These are phyloP conservation scores for Actinomortierella wolfii DNA, from an alignment of 371 early-diverging fungal genomes.

Conservation along the genomic window DNA sequence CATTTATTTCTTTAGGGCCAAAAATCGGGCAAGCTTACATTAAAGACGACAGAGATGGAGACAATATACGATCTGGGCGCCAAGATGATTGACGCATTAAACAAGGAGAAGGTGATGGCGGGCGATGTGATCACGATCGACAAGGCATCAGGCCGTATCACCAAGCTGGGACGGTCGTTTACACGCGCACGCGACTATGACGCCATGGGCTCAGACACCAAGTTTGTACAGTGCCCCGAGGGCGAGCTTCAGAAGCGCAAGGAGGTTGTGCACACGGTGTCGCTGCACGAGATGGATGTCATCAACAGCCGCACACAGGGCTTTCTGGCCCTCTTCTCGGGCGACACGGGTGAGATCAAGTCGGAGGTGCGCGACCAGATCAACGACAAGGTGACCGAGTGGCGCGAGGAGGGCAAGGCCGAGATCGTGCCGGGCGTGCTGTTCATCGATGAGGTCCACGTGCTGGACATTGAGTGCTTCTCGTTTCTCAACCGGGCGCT, in stretches of 20 bases:
- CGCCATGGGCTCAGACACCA: slow-evolving; percentile 94
- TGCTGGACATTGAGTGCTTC: slow-evolving; percentile 99
- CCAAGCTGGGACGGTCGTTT: slow-evolving; percentile 95
- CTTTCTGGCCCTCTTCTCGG: slow-evolving; percentile 95
- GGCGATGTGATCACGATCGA: slow-evolving; percentile 99
- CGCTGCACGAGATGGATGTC: slow-evolving; percentile 99
- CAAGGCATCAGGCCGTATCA: slow-evolving; percentile 98
- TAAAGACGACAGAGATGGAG: slow-evolving; percentile 99
- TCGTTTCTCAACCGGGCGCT: slow-evolving; percentile 97
- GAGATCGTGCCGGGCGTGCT: slow-evolving; percentile 97
- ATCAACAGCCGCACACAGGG: slow-evolving; percentile 98
- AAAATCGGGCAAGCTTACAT: slow-evolving; percentile 94
- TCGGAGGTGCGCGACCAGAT: slow-evolving; percentile 98
- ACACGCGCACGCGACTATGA: slow-evolving; percentile 96
- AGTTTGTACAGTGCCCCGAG: slow-evolving; percentile 98
- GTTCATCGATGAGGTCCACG: slow-evolving; percentile 99
- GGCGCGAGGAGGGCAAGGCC: slow-evolving; percentile 99
- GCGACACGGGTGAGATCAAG: slow-evolving; percentile 98
- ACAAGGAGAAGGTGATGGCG: slow-evolving; percentile 96
- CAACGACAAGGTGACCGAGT: slow-evolving; percentile 96
- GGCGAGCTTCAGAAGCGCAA: slow-evolving; percentile 98
- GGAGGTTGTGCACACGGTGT: slow-evolving; percentile 95
- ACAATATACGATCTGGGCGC: slow-evolving; percentile 98
- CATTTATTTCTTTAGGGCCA: no score
- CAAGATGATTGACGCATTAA: slow-evolving; percentile 97